A percentile compares a stretch with the other conserved stretches of the same genome.
Conservation (phyloP, 768 basidiomycete species). For the Tremella yokohamensis region DNA sequence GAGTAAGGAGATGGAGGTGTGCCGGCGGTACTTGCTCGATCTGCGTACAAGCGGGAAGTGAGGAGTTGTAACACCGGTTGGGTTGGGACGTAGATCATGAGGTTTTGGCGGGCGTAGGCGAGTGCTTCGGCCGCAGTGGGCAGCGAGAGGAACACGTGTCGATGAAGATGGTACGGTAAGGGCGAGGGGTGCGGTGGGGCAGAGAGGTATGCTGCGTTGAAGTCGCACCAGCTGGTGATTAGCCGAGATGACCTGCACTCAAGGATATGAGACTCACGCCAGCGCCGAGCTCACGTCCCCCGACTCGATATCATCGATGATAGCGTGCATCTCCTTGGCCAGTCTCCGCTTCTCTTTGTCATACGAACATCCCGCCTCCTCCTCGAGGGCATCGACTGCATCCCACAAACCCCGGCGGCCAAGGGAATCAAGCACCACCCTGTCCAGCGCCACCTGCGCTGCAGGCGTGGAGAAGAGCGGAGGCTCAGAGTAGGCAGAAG, state of each 20-base stretch:
- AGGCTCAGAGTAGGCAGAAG: constrained; percentile 38
- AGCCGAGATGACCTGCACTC: neutral
- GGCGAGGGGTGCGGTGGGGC: constrained; percentile 64
- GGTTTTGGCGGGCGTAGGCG: constrained; percentile 65
- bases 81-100: constrained; percentile 62
- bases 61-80: constrained; percentile 43
- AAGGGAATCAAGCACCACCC: constrained; percentile 40
- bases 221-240: constrained; percentile 67
- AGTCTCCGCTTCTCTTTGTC: constrained; percentile 18
- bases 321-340: constrained; percentile 30
- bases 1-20: constrained; percentile 1
- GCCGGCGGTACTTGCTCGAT: constrained; percentile 59
- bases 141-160: constrained; percentile 80
- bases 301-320: constrained; percentile 27
- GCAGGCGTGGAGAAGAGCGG: constrained; percentile 39
- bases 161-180: constrained; percentile 84
- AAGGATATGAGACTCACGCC: constrained; percentile 57
- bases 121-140: constrained; percentile 61
- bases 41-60: constrained; percentile 46
- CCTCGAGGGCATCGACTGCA: constrained; percentile 37
- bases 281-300: constrained; percentile 62
- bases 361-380: constrained; percentile 36
- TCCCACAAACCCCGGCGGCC: constrained; percentile 45
- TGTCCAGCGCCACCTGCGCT: constrained; percentile 34
- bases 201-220: constrained; percentile 64